A percentile compares a stretch with the other conserved stretches of the same genome.
Evolutionary conservation across 163 green algal species (phyloP).

Genomic region (Volvox carteri): DNA sequence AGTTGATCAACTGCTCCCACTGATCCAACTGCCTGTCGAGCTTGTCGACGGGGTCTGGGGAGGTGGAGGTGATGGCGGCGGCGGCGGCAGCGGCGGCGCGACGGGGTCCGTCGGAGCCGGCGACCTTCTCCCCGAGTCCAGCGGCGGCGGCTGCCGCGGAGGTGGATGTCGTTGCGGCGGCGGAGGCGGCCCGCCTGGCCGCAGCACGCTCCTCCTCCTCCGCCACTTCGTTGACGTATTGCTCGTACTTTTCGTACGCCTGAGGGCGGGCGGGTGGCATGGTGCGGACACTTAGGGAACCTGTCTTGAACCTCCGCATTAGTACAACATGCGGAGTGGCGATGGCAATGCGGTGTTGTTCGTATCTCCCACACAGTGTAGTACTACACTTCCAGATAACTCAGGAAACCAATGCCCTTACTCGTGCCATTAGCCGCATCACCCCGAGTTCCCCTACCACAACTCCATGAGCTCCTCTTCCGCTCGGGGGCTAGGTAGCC

Average conservation of each 20-base stretch:
- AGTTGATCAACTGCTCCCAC: constrained; percentile 55
- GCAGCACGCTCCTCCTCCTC: constrained; percentile 27
- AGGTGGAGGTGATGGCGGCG: neutral
- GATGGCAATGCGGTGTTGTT: too few relatives aligned
- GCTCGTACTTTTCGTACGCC: constrained; percentile 64
- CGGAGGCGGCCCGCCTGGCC: constrained; percentile 12
- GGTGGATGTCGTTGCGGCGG: neutral
- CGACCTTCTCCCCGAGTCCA: neutral
- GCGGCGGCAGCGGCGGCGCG: neutral
- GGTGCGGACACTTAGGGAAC: neutral
- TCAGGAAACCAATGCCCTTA: too few relatives aligned
- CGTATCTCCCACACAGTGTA: too few relatives aligned
- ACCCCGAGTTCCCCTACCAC: too few relatives aligned
- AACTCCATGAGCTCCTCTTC: too few relatives aligned
- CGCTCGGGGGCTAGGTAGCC: too few relatives aligned
- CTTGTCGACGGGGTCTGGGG: neutral
- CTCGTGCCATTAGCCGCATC: too few relatives aligned
- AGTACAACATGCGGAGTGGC: too few relatives aligned
- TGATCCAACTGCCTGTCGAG: constrained; percentile 50
- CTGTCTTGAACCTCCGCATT: too few relatives aligned
- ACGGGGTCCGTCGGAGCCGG: neutral
- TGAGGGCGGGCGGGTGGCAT: neutral
- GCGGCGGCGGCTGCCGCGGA: neutral
- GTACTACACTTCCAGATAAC: too few relatives aligned
- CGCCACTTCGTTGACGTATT: constrained; percentile 53